Base-by-base conservation (phyloP, 805 yeast genomes). In the Sungouiella thailandica region DNA sequence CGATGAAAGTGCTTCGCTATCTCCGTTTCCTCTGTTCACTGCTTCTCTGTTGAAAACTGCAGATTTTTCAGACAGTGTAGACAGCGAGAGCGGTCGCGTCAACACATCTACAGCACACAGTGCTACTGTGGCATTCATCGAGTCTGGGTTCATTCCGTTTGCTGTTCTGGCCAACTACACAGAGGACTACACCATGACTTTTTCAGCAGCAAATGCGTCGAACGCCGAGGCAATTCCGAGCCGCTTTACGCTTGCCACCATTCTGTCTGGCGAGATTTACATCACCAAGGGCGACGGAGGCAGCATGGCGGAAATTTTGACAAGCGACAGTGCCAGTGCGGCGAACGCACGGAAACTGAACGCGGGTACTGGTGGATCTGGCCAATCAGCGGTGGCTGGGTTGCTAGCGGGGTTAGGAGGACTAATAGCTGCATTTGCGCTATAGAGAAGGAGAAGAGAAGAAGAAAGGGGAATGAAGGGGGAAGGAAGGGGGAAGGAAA, bases 121-220 rank as follows among this genome's bases (percentile, higher is more conserved):
- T n/a, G 40, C 51, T 11, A 36, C 47, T 6, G 41, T 52, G n/a
- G 57, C 40, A 7, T 38, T 37, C 29, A 62, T 75, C 8, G 22
- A 35, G 23, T 62, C 74, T 0, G 75, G 74, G 3, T 20, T 43
- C 11, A 76, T 76, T 12, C 81, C 82, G 13, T 75, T 68, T 46
- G 81, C 80, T 7, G 35, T 44, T 4, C 6, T 6, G 22, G 36
- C 22, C 8, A 34, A 24, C 6, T 32, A 36, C 17, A 19, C 31
- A 12, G 4, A 25, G 23, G 23, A 26, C 23, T 12, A 22, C 7
- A 41, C 44, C 11, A 18, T 43, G 18, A 43, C 50, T 3, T 43
- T 43, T 14, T 39, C 32, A 17, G 13, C 32, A 8, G 37, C 28
- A 22, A 39, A 37, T 24, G 26, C 17, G 41, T 25, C 45, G 12